Conservation (phyloP, 2,329 filamentous ascomycete genomes). For the Zelopaecilomyces penicillatus region DNA sequence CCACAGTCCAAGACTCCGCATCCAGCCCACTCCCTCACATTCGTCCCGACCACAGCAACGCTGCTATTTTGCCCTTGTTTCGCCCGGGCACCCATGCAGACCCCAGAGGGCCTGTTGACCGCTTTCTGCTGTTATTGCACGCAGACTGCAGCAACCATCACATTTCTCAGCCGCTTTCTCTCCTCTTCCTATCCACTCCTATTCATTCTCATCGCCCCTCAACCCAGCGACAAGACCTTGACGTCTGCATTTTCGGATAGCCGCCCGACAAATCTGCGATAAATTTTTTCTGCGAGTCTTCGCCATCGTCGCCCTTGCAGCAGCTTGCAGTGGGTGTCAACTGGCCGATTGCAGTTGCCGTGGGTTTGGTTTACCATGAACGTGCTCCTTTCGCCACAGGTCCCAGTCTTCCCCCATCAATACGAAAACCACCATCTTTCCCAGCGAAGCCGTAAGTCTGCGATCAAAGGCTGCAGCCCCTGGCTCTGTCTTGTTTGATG, state of each 20-base stretch:
- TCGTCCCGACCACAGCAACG: constrained; percentile 3
- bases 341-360: background rate
- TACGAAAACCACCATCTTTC: constrained; percentile 47
- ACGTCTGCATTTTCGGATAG: too few species aligned
- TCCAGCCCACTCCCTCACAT: constrained; percentile 4
- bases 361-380: constrained; percentile 42
- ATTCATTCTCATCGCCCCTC: background rate
- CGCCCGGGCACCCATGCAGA: constrained; percentile 10
- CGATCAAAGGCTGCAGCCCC: constrained; percentile 6
- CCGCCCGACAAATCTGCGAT: too few species aligned
- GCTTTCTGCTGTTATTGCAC: constrained; percentile 8
- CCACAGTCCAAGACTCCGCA: constrained; percentile 4
- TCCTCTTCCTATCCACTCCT: constrained; percentile 5
- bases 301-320: too few species aligned
- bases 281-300: too few species aligned
- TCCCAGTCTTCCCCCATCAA: constrained; percentile 49
- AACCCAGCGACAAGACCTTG: background rate
- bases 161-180: constrained; percentile 1
- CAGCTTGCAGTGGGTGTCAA: too few species aligned
- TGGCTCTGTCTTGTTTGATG: background rate
- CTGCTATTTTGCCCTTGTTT: constrained; percentile 8
- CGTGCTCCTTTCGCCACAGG: constrained; percentile 52
- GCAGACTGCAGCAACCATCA: constrained; percentile 2
- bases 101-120: constrained; percentile 8
- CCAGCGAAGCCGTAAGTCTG: constrained; percentile 45